Percentiles rank a stretch among this genome's conserved stretches.
phyloP scores from a whole-genome alignment of 352 stramenopile genomes.

The Phytophthora sojae region DNA sequence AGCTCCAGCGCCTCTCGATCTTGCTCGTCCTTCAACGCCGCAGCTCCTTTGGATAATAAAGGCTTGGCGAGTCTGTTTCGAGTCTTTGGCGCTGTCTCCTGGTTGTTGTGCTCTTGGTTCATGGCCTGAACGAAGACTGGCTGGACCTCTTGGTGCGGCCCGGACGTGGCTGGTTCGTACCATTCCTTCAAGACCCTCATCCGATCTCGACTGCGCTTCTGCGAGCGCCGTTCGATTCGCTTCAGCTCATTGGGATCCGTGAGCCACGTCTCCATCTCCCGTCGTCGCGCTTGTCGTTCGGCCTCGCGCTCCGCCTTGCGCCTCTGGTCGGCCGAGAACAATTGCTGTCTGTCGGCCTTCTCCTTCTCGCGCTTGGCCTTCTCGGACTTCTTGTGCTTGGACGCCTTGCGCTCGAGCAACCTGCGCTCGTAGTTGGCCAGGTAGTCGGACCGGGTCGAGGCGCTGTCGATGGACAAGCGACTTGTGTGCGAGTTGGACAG shows the following conservation, averaged over 20 bases:
- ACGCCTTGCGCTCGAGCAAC: conserved; percentile 59
- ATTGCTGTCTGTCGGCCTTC: conserved; percentile 48
- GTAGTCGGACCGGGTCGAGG: conserved; percentile 58
- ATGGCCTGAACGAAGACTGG: conserved; percentile 47
- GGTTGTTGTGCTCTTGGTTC: conserved; percentile 32
- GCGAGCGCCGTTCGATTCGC: conserved; percentile 39
- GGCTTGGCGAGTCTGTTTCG: conserved; percentile 13
- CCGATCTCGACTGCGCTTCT: conserved; percentile 49
- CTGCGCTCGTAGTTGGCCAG: conserved; percentile 65
- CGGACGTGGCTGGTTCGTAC: conserved; percentile 43
- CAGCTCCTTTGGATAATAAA: conserved; percentile 28
- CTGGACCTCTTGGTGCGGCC: conserved; percentile 42
- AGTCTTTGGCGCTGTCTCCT: neutral
- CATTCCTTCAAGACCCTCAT: conserved; percentile 60
- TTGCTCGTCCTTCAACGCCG: conserved; percentile 32
- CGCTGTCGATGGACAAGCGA: conserved; percentile 35
- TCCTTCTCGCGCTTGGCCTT: conserved; percentile 57
- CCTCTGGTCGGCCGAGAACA: conserved; percentile 55
- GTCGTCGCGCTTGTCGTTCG: conserved; percentile 49
- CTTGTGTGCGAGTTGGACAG: conserved; percentile 42
- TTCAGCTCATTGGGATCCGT: conserved; percentile 41
- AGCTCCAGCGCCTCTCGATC: conserved; percentile 24
- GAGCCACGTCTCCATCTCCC: conserved; percentile 70
- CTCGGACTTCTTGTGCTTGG: conserved; percentile 62
- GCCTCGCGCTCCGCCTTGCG: conserved; percentile 57